A percentile compares a stretch with the other conserved stretches of the same genome.
These are phyloP conservation scores for Oryza punctata DNA, from an alignment of 176 grass and related monocot species.

Conservation along the genomic window DNA sequence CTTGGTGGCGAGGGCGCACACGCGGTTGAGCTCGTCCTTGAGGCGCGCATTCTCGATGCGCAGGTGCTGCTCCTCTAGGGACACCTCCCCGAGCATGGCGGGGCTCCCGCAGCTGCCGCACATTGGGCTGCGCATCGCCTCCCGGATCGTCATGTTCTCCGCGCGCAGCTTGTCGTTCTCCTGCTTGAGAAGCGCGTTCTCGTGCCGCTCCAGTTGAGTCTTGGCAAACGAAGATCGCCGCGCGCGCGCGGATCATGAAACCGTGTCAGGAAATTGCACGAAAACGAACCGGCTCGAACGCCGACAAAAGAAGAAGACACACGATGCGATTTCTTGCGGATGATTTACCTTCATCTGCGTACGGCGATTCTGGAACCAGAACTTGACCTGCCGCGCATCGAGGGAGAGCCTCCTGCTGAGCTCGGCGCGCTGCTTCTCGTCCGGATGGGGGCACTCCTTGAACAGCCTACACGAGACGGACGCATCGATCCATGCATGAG, in stretches of 20 bases:
- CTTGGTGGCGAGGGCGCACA: conserved; percentile 76
- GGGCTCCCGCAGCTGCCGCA: conserved; percentile 83
- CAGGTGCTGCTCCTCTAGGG: conserved; percentile 91
- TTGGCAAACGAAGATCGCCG: conserved; percentile 19
- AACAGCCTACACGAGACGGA: conserved; percentile 57
- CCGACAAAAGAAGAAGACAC: not conserved
- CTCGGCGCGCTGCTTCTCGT: conserved; percentile 90
- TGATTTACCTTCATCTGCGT: conserved; percentile 91
- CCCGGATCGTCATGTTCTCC: conserved; percentile 83
- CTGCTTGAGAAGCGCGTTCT: conserved; percentile 89
- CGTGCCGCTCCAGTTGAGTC: conserved; percentile 96
- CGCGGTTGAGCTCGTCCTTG: conserved; percentile 84
- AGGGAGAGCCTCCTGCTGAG: conserved; percentile 83
- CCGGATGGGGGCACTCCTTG: conserved; percentile 98
- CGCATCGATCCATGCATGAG: conserved; percentile 47
- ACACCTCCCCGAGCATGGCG: conserved; percentile 81
- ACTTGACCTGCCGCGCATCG: conserved; percentile 95
- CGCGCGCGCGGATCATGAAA: not conserved
- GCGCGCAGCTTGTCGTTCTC: conserved; percentile 91
- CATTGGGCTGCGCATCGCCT: conserved; percentile 80
- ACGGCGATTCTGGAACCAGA: conserved; percentile 97
- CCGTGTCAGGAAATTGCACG: not conserved
- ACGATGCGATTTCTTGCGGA: not conserved
- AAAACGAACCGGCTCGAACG: not conserved
- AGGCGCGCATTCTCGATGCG: conserved; percentile 89